Conservation (phyloP, 208 protist genomes). For the Porcisia hertigi region DNA sequence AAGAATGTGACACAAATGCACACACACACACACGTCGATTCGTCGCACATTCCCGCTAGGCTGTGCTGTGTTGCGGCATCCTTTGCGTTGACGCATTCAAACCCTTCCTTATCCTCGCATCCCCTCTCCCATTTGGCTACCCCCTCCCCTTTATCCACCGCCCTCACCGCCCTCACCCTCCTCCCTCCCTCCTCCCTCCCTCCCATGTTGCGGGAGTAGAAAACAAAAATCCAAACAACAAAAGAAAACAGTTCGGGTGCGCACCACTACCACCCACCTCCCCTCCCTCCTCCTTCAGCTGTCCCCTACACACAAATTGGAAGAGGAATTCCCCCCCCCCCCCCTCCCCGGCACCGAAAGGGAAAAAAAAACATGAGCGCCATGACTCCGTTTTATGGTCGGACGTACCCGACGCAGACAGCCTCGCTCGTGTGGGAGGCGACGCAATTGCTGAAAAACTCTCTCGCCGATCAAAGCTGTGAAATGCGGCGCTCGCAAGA, state of each 20-base stretch:
- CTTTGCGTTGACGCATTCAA: background rate
- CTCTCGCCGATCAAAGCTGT: slow-evolving; percentile 32
- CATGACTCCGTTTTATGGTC: slow-evolving; percentile 29
- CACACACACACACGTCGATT: background rate
- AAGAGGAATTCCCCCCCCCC: background rate
- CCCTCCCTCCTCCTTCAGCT: background rate
- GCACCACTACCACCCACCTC: background rate
- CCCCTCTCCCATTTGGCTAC: background rate
- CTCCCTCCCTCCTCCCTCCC: too few species aligned
- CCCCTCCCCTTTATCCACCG: background rate
- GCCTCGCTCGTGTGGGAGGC: slow-evolving; percentile 56
- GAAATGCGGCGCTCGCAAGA: slow-evolving; percentile 46
- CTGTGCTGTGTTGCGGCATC: background rate
- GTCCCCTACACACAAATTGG: too few species aligned
- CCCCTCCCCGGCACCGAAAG: too few species aligned
- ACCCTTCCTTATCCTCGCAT: background rate
- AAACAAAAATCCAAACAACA: background rate
- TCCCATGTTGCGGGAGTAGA: background rate
- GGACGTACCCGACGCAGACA: slow-evolving; percentile 21
- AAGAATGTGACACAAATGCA: too few species aligned
- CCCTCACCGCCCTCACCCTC: background rate
- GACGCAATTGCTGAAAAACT: slow-evolving; percentile 51
- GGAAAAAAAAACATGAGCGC: slow-evolving; percentile 14
- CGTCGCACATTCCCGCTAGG: background rate
- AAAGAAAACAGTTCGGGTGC: background rate